Base-by-base conservation (phyloP, 176 grass and related monocot species). In the Leersia perrieri region DNA sequence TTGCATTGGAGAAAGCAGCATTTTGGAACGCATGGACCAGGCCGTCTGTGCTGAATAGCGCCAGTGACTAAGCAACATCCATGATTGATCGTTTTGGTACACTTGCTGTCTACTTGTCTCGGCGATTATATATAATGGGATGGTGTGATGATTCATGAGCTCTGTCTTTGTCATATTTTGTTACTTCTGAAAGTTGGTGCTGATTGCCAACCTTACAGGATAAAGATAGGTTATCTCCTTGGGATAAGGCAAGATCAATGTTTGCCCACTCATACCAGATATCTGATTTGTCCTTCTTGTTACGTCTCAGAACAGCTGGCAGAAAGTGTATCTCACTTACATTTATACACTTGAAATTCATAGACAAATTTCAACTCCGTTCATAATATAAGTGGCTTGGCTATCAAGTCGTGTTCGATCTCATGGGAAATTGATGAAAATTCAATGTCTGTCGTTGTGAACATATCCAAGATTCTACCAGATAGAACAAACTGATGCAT, bases 171-270 rank as follows among this genome's bases (percentile, higher is more conserved):
- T 61, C 70, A 38, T 9, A 35, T 74, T 44, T 53, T 15, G 25
- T 35, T 63, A 36, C 42, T 57, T 57, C 33, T 40, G 45, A n/a
- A 42, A 60, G 60, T 60, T 57, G 84, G 60, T 80, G 84, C 13
- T 57, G 76, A 74, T 35, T 68, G 70, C 60, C 60, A 60, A 20
- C n/a, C 38, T 30, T 28, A 44, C 49, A 34, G 11, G 47, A 58
- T 67, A 18, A 34, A 13, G 33, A 74, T 23, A 45, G 35, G 5
- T n/a, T 35, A 67, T 74, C 60, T 14, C n/a, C 34, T 2, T 33
- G 63, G 47, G 40, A 58, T 41, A 18, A 36, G 18, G 63, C 45
- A 27, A n/a, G 41, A 74, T 40, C 12, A 44, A 11, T 23, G 16
- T 0, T 15, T 18, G 42, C 4, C 8, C n/a, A 9, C 62, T 63